Evolutionary conservation across 78 protist species (phyloP).

Genomic region (Dictyostelium intermedium): DNA sequence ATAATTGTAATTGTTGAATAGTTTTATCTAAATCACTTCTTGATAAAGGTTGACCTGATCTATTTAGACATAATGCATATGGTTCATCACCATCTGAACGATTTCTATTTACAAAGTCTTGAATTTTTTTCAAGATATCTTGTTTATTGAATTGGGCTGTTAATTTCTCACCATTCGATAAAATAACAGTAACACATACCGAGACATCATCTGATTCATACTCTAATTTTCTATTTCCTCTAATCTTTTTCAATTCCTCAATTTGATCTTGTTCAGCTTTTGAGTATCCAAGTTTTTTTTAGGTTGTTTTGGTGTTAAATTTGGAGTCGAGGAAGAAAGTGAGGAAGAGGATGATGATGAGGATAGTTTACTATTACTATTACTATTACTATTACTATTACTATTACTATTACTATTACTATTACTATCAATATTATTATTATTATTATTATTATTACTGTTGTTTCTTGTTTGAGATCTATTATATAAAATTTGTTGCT

Average conservation of each 20-base stretch:
- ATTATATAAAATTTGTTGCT: not conserved
- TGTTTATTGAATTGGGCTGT: not conserved
- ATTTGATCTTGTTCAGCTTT: not conserved
- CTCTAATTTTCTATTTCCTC: not conserved
- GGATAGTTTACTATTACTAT: too few species aligned
- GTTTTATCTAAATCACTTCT: not conserved
- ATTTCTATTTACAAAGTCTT: constrained; percentile 1
- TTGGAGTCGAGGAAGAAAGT: not conserved
- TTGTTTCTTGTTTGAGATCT: too few species aligned
- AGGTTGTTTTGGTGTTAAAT: not conserved
- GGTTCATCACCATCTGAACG: constrained; percentile 16
- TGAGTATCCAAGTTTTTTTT: not conserved
- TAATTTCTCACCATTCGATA: constrained; percentile 17
- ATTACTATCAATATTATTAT: too few species aligned
- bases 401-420: too few species aligned
- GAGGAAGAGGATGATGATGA: not conserved
- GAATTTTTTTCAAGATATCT: not conserved
- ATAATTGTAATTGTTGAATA: not conserved
- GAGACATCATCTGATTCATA: not conserved
- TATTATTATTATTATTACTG: too few species aligned
- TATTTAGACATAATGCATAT: not conserved
- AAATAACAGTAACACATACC: not conserved
- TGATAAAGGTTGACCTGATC: not conserved
- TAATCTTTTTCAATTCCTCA: not conserved
- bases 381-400: too few species aligned